Evolutionary conservation across 1,284 basidiomycete species (phyloP).

Genomic region (Peniophora sp.): DNA sequence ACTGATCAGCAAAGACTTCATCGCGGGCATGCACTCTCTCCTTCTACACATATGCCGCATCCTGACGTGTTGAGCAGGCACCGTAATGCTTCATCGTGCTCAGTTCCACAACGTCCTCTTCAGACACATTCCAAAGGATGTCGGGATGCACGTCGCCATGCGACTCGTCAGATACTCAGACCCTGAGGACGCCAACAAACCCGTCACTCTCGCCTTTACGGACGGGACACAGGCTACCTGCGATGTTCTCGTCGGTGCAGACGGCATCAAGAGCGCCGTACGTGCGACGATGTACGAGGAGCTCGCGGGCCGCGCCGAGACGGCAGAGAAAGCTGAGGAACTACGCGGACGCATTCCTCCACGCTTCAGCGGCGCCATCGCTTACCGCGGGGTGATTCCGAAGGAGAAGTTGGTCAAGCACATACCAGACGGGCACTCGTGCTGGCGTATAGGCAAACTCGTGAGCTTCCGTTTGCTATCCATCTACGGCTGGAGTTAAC

Average conservation of each 20-base stretch:
- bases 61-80: conserved; percentile 20
- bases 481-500: background rate
- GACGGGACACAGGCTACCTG: conserved; percentile 30
- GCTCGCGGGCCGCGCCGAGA: conserved; percentile 5
- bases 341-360: background rate
- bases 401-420: background rate
- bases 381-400: background rate
- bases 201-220: conserved; percentile 22
- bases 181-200: conserved; percentile 2
- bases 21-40: background rate
- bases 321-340: background rate
- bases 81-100: conserved; percentile 36
- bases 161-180: conserved; percentile 26
- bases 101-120: conserved; percentile 38
- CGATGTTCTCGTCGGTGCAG: conserved; percentile 37
- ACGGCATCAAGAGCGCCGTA: conserved; percentile 41
- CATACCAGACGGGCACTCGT: background rate
- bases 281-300: conserved; percentile 23
- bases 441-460: background rate
- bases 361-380: background rate
- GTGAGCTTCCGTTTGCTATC: background rate
- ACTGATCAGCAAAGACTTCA: background rate
- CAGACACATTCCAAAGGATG: conserved; percentile 25
- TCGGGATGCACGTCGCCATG: conserved; percentile 35
- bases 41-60: background rate